Conservation (phyloP, 1,139 yeast species). For the Candida gigantensis region DNA sequence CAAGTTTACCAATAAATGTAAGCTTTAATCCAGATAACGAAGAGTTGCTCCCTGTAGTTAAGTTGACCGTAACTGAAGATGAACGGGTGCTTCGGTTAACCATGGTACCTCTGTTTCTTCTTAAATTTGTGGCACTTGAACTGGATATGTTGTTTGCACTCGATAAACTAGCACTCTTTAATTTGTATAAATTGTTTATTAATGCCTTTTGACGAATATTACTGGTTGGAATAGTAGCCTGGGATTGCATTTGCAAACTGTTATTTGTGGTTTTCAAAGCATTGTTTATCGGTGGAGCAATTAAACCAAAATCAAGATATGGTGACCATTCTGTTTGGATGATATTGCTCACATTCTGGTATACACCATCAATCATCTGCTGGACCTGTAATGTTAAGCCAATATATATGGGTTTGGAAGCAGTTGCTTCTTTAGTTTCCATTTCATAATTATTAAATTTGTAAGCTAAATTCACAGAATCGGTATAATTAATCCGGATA, state of each 20-base stretch:
- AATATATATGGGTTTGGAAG: conserved; percentile 37
- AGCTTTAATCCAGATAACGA: conserved; percentile 53
- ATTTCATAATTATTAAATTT: conserved; percentile 36
- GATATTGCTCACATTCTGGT: conserved; percentile 23
- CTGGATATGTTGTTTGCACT: conserved; percentile 7
- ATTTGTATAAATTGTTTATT: conserved; percentile 20
- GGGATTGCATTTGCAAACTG: conserved; percentile 24
- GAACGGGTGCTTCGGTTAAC: conserved; percentile 26
- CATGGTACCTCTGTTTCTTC: conserved; percentile 13
- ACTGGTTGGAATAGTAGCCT: conserved; percentile 12
- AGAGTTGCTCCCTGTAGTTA: conserved; percentile 34
- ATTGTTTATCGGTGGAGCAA: conserved; percentile 48
- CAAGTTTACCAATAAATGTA: conserved; percentile 64
- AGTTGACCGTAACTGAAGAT: conserved; percentile 47
- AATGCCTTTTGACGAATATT: conserved; percentile 21
- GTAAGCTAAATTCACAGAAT: conserved; percentile 47
- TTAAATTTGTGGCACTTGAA: conserved; percentile 4
- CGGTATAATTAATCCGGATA: conserved; percentile 27
- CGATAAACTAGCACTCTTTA: conserved; percentile 16
- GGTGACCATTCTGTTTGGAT: conserved; percentile 66
- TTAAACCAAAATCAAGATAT: conserved; percentile 53
- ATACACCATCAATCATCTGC: conserved; percentile 14
- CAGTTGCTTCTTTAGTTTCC: conserved; percentile 16
- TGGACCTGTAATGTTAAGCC: conserved; percentile 31
- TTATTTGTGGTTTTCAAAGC: conserved; percentile 31